Base-by-base conservation (phyloP, 306 rosid species). In the Begonia masoniana region DNA sequence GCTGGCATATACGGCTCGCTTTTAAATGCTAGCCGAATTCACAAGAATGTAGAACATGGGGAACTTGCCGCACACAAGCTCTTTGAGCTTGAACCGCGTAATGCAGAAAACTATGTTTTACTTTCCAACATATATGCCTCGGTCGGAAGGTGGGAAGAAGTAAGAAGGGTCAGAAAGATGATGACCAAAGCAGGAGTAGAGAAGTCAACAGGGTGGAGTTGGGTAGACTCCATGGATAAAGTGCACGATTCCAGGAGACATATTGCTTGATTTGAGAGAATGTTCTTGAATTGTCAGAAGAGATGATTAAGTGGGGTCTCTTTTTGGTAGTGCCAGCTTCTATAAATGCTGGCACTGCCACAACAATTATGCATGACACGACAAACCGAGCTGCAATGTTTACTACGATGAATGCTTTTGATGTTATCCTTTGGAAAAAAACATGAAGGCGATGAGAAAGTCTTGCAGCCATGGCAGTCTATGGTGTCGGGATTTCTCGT, bases 311-410 rank as follows among this genome's bases (percentile, higher is more conserved):
- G 39, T 31, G 7, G 9, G 39, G 9, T 31, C 39, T 31, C 39
- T 31, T 31, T 31, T 31, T 6, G 39, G 39, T 21, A 31, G 39
- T 2, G 39, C 7, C 7, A 31, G 39, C 39, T 31, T 5, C 1
- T 3, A 31, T 7, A 31, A 31, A 4, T 31, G 76, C 96, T 14
- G 96, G 97, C 41, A 92, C 95, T 51, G 62, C 88, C 42, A 95
- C 94, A 17, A 85, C 96, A 19, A 79, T 91, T 10, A 85, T 91
- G 97, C 97, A 92, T 17, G 85, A 91, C 2, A 96, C 94, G 58
- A 85, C 96, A 1, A 91, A 91, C 64, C 97, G 83, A 73, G 78
- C 97, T 36, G 94, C 81, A 65, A 91, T 91, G 96, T 91, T 91
- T 41, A 80, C 94, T 10, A 96, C 96, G 50, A 91, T 85, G 65